Percentiles rank a stretch among this genome's conserved stretches.
Evolutionary conservation across 371 early-diverging fungal species (phyloP).

Genomic region (Apophysomyces ossiformis): DNA sequence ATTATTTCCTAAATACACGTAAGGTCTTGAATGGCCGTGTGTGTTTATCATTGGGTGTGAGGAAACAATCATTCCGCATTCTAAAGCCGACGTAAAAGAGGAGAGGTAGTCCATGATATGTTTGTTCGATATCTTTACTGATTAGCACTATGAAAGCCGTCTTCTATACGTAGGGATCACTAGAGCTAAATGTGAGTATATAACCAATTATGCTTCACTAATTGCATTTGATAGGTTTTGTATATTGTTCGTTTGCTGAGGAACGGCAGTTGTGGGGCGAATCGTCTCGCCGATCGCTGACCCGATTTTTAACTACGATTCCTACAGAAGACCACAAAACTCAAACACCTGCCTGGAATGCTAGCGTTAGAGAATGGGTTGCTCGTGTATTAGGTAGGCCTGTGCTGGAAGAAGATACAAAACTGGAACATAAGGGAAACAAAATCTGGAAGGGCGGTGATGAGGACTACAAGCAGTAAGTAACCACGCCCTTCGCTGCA

Average conservation of each 20-base stretch:
- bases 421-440: conserved; percentile 5
- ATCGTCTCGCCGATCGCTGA: not conserved
- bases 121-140: too few species aligned
- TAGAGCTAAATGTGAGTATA: conserved; percentile 23
- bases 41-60: conserved; percentile 62
- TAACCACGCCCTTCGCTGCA: not conserved
- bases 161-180: conserved; percentile 32
- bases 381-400: conserved; percentile 8
- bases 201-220: not conserved
- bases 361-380: conserved; percentile 19
- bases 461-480: not conserved
- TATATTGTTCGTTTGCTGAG: conserved; percentile 20
- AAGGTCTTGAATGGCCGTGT: conserved; percentile 69
- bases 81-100: conserved; percentile 32
- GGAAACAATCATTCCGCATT: conserved; percentile 54
- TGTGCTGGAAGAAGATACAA: not conserved
- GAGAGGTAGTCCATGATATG: conserved; percentile 26
- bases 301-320: conserved; percentile 13
- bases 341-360: conserved; percentile 20
- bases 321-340: conserved; percentile 6
- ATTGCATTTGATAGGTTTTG: conserved; percentile 13
- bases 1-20: not conserved
- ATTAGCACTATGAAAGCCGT: conserved; percentile 12
- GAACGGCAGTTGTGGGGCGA: conserved; percentile 16
- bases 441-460: conserved; percentile 12